phyloP scores from a whole-genome alignment of 2,329 filamentous ascomycete species.

The Monilinia aucupariae region DNA sequence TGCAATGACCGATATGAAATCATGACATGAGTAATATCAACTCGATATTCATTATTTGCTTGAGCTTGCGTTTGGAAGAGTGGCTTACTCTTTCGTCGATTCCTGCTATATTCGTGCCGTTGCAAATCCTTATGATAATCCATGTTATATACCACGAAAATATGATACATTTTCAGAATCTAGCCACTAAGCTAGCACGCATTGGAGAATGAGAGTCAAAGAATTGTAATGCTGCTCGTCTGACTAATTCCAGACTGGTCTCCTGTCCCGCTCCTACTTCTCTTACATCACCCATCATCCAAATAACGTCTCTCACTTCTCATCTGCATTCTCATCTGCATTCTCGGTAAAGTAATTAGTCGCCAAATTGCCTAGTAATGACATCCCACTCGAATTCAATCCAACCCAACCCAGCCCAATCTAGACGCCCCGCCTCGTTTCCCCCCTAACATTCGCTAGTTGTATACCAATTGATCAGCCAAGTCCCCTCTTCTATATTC shows the following conservation, averaged over 20 bases:
- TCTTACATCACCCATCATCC: neutral
- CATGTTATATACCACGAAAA: neutral
- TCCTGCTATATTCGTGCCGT: neutral
- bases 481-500: neutral
- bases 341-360: neutral
- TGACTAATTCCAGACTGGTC: neutral
- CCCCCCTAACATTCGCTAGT: neutral
- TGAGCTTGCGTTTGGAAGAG: neutral
- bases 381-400: neutral
- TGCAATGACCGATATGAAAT: conserved; percentile 22
- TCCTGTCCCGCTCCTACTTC: neutral
- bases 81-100: neutral
- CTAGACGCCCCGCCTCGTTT: neutral
- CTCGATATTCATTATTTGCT: neutral
- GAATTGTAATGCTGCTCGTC: neutral
- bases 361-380: neutral
- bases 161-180: neutral
- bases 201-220: neutral
- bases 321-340: no score
- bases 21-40: neutral
- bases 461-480: neutral
- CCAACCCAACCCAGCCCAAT: neutral
- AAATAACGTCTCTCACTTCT: neutral
- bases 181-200: neutral
- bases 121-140: neutral